Conservation (phyloP, 352 stramenopile genomes). For the Phytophthora hybrid region DNA sequence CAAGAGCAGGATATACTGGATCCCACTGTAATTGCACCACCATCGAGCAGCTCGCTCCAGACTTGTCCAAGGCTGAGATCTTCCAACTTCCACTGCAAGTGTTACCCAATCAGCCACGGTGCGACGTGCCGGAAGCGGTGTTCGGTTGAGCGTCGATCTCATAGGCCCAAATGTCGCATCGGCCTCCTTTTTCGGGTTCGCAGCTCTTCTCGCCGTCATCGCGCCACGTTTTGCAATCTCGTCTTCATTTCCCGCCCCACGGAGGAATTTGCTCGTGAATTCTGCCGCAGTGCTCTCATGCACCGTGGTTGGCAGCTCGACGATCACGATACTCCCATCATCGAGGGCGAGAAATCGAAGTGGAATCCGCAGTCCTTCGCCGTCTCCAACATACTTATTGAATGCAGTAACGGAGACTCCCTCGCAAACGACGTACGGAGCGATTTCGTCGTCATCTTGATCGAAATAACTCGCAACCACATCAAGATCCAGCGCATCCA, state of each 20-base stretch:
- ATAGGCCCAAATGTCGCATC: not conserved
- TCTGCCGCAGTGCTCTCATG: conserved; percentile 14
- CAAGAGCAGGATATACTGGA: conserved; percentile 27
- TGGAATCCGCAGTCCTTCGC: conserved; percentile 18
- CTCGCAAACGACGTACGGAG: not conserved
- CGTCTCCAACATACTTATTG: conserved; percentile 15
- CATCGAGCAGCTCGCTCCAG: not conserved
- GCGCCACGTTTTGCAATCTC: conserved; percentile 13
- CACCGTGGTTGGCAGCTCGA: conserved; percentile 16
- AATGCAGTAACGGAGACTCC: not conserved
- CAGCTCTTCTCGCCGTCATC: conserved; percentile 13
- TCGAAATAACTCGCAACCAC: not conserved
- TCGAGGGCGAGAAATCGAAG: conserved; percentile 22
- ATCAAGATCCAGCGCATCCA: not conserved
- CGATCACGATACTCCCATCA: conserved; percentile 22
- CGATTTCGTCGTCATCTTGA: not conserved
- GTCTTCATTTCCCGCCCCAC: conserved; percentile 16
- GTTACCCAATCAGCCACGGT: conserved; percentile 16
- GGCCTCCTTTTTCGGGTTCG: not conserved
- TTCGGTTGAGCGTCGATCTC: conserved; percentile 11
- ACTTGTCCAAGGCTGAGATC: not conserved
- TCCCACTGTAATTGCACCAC: conserved; percentile 21
- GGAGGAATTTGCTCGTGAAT: conserved; percentile 10
- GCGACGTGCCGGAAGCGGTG: conserved; percentile 6
- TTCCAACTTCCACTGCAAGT: not conserved